Conservation (phyloP, 768 basidiomycete genomes). For the Suillus subaureus region DNA sequence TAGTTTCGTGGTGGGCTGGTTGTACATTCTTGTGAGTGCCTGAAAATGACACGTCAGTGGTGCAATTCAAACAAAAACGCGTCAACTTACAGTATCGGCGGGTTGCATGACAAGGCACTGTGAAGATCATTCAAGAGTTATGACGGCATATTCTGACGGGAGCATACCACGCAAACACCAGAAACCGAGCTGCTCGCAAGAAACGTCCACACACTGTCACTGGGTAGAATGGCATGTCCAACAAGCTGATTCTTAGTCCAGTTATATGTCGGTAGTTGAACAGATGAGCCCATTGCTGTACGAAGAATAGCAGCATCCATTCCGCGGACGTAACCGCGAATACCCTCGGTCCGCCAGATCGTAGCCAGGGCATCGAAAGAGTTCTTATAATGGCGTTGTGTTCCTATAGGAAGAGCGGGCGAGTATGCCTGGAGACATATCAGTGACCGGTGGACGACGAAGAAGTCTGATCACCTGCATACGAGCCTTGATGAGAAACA, state of each 20-base stretch:
- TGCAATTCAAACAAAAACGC: neutral
- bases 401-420: conserved; percentile 89
- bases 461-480: conserved; percentile 70
- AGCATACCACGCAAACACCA: conserved; percentile 86
- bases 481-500: conserved; percentile 95
- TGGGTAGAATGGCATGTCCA: conserved; percentile 64
- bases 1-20: conserved; percentile 79
- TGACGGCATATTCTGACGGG: neutral
- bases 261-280: conserved; percentile 95
- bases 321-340: conserved; percentile 83
- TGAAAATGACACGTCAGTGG: conserved; percentile 29
- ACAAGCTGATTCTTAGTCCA: conserved; percentile 86
- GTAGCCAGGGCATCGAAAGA: conserved; percentile 80
- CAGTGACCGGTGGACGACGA: neutral
- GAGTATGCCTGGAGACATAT: conserved; percentile 77
- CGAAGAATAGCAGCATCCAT: conserved; percentile 92
- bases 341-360: conserved; percentile 77
- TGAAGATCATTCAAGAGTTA: neutral
- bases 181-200: conserved; percentile 87
- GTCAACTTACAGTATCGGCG: conserved; percentile 74
- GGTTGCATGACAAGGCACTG: conserved; percentile 94
- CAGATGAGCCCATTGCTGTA: conserved; percentile 94
- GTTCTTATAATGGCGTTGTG: conserved; percentile 90
- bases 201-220: conserved; percentile 85
- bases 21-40: conserved; percentile 94